Evolutionary conservation across 805 yeast genomes (phyloP), one percentile per base, ranked within the genome.

Genomic region (Kregervanrija fluxuum): DNA sequence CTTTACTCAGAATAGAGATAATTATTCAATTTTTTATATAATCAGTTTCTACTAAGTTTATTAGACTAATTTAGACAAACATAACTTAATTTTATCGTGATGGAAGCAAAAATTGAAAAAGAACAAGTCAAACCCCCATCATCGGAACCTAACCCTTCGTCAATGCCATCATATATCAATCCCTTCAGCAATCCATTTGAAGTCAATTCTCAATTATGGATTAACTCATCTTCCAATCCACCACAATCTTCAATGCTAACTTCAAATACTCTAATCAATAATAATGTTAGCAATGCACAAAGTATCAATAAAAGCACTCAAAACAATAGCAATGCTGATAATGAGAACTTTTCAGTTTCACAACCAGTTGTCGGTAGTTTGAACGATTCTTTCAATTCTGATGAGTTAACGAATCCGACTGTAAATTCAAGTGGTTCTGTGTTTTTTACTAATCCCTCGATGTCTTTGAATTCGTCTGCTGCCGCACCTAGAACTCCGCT

Each of bases 161-260:
- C 28, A 4, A 22, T 22, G 28, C 22, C 15, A 9, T n/a, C 35
- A 8, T 17, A 39, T 12, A 11, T 33, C 5, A 38, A 44, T 30
- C 38, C 50, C 5, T 56, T 54, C 42, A 45, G 41, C 9, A 50
- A 53, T 35, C 61, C 61, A 2, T 56, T 57, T 35, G 58, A 57
- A 42, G 50, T 57, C 32, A 54, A 56, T 41, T 47, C 59, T 1
- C 47, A 53, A 2, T 36, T 57, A 4, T 57, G 61, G 61, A 51
- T 43, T 14, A 30, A 30, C 10, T 17, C 34, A 3, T 15, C n/a
- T 11, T 5, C 30, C 22, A 15, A 32, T 11, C 35, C 14, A 13
- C 38, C 45, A 28, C 13, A 39, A 22, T n/a, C 31, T 33, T 28
- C 15, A 12, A n/a, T 15, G 16, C 13, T 11, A 12, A 28, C 33